These are phyloP conservation scores for Mortierella sp. DNA, from an alignment of 371 early-diverging fungal genomes.

Conservation along the genomic window DNA sequence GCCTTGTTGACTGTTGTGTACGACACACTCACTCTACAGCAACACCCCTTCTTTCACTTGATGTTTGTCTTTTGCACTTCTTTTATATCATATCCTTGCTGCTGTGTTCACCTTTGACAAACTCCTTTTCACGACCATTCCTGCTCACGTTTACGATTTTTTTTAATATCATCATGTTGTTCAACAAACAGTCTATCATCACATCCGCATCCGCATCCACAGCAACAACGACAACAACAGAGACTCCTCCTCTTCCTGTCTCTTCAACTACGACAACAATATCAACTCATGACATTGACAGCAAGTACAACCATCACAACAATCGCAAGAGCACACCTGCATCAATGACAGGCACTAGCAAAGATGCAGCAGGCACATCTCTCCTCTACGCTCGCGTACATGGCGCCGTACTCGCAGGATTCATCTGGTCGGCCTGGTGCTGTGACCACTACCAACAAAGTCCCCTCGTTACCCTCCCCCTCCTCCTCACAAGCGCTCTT, in stretches of 20 bases:
- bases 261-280: not conserved
- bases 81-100: too few relatives aligned
- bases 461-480: not conserved
- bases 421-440: slow-evolving; percentile 24
- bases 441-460: slow-evolving; percentile 36
- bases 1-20: too few relatives aligned
- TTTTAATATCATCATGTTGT: not conserved
- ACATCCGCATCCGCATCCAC: not conserved
- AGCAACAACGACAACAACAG: not conserved
- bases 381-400: slow-evolving; percentile 16
- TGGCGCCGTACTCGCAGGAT: slow-evolving; percentile 13
- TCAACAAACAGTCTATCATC: not conserved
- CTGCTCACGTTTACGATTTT: not conserved
- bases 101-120: too few relatives aligned
- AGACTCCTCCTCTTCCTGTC: not conserved
- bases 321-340: not conserved
- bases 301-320: not conserved
- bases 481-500: slow-evolving; percentile 13
- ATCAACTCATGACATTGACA: not conserved
- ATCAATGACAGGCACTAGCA: not conserved
- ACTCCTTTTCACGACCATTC: not conserved
- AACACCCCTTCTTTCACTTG: too few relatives aligned
- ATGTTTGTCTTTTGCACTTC: too few relatives aligned
- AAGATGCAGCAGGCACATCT: not conserved
- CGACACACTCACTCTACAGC: too few relatives aligned